phyloP scores from a whole-genome alignment of 1,284 basidiomycete species.

The Gomphus sp. region DNA sequence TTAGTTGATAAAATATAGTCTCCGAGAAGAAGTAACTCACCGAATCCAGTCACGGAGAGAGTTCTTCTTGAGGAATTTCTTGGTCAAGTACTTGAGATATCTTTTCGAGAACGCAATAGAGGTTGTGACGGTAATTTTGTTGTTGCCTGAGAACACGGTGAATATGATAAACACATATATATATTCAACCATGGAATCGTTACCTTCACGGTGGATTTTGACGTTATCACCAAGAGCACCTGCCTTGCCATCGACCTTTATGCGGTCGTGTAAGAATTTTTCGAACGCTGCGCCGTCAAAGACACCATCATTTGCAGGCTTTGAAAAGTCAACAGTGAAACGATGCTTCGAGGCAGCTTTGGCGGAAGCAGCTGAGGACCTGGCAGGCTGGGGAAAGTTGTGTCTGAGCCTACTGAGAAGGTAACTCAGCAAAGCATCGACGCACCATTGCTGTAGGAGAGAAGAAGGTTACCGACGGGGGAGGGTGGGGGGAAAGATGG shows the following conservation, averaged over 20 bases:
- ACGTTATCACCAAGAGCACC: constrained; percentile 63
- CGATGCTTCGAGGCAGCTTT: constrained; percentile 77
- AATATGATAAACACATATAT: constrained; percentile 5
- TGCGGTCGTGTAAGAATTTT: constrained; percentile 90
- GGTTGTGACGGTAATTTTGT: constrained; percentile 73
- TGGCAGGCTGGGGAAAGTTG: constrained; percentile 41
- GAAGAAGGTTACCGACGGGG: constrained; percentile 18
- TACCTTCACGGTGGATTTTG: constrained; percentile 77
- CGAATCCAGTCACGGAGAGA: constrained; percentile 80
- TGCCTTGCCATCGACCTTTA: constrained; percentile 62
- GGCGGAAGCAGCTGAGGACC: constrained; percentile 60
- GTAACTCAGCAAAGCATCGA: constrained; percentile 79
- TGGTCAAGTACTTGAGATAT: constrained; percentile 90
- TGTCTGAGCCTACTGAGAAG: constrained; percentile 85
- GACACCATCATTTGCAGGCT: constrained; percentile 83
- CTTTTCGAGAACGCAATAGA: constrained; percentile 82
- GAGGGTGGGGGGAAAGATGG: constrained; percentile 13
- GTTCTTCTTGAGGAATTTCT: constrained; percentile 95
- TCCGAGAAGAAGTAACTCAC: constrained; percentile 24
- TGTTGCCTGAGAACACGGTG: constrained; percentile 40
- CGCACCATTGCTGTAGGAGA: constrained; percentile 48
- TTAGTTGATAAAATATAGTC: not conserved
- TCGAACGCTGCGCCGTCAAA: constrained; percentile 89
- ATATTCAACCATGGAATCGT: constrained; percentile 16
- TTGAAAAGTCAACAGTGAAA: constrained; percentile 92